phyloP scores from a whole-genome alignment of 75 land plant species.

The Adiantum capillusveneris region DNA sequence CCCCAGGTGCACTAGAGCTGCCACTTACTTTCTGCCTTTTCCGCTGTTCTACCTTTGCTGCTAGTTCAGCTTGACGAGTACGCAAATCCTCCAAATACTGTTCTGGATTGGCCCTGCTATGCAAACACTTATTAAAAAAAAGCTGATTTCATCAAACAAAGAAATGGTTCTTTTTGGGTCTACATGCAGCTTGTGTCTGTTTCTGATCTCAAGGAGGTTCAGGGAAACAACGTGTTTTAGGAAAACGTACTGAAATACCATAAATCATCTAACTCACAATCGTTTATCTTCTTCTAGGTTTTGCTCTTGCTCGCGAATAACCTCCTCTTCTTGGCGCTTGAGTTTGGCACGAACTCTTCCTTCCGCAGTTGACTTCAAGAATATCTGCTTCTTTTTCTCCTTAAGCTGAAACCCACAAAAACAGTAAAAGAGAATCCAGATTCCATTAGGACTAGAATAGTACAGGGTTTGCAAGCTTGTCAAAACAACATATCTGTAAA shows the following conservation, averaged over 20 bases:
- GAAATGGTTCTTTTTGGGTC: background rate
- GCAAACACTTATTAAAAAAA: background rate
- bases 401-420: conserved; percentile 41
- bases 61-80: conserved; percentile 58
- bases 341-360: conserved; percentile 80
- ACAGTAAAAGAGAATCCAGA: no score
- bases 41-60: conserved; percentile 75
- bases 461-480: no score
- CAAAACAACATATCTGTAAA: no score
- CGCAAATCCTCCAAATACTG: conserved; percentile 79
- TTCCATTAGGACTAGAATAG: no score
- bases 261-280: conserved; percentile 44
- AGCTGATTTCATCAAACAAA: background rate
- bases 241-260: background rate
- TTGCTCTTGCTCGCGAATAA: conserved; percentile 63
- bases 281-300: conserved; percentile 80
- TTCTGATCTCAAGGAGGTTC: background rate
- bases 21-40: conserved; percentile 70
- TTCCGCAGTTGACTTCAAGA: conserved; percentile 81
- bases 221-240: no score
- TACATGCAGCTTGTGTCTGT: background rate
- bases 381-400: conserved; percentile 78
- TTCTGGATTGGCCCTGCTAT: conserved; percentile 83
- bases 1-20: conserved; percentile 30
- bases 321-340: conserved; percentile 67